These are phyloP conservation scores for Xylariaceae sp. DNA, from an alignment of 2,329 filamentous ascomycete species.

Conservation along the genomic window DNA sequence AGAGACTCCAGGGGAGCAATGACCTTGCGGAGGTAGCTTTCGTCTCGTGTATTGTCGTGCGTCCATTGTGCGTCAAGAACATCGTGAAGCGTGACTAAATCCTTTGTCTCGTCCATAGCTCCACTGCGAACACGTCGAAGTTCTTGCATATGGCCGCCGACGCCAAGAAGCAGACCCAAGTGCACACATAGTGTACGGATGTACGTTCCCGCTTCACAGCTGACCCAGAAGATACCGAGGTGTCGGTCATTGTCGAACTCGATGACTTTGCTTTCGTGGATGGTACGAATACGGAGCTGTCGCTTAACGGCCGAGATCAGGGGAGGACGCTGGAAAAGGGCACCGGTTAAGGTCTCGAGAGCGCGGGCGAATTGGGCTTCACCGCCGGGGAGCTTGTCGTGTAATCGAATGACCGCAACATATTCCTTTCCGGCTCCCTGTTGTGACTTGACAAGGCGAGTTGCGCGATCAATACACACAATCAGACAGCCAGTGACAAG, in stretches of 20 bases:
- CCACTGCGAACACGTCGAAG: slow-evolving; percentile 88
- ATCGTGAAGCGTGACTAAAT: slow-evolving; percentile 90
- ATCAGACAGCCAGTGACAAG: slow-evolving; percentile 87
- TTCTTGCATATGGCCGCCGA: slow-evolving; percentile 98
- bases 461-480: slow-evolving; percentile 80
- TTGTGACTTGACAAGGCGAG: slow-evolving; percentile 96
- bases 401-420: slow-evolving; percentile 88
- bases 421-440: slow-evolving; percentile 99
- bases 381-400: slow-evolving; percentile 91
- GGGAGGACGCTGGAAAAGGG: slow-evolving; percentile 93
- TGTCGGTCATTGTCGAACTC: slow-evolving; percentile 99
- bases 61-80: slow-evolving; percentile 95
- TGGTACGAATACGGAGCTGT: slow-evolving; percentile 95
- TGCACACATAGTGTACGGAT: slow-evolving; percentile 98
- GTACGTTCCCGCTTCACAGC: slow-evolving; percentile 97
- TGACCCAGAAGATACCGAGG: slow-evolving; percentile 98
- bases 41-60: slow-evolving; percentile 92
- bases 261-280: slow-evolving; percentile 92
- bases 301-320: slow-evolving; percentile 98
- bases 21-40: slow-evolving; percentile 85
- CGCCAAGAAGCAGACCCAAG: slow-evolving; percentile 69
- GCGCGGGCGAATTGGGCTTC: slow-evolving; percentile 90
- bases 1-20: slow-evolving; percentile 92
- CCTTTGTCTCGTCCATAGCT: slow-evolving; percentile 88
- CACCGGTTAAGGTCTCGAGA: slow-evolving; percentile 92